phyloP scores from a whole-genome alignment of 2,329 filamentous ascomycete species.

The Whalleya microplaca region DNA sequence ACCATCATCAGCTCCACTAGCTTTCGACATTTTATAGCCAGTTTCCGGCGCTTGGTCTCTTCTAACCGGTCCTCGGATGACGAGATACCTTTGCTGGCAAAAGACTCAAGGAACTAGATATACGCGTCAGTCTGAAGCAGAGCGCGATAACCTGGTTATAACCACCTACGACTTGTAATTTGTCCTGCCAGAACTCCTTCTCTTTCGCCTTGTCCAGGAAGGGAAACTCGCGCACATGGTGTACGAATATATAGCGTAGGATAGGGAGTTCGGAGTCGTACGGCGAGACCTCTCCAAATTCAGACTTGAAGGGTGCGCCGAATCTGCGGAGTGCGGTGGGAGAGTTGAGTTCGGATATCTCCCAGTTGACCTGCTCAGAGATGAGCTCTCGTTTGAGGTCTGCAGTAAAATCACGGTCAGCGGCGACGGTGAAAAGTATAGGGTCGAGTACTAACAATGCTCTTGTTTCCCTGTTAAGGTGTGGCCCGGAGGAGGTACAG shows the following conservation, averaged over 20 bases:
- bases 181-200: slow-evolving; percentile 99
- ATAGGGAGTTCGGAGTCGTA: slow-evolving; percentile 93
- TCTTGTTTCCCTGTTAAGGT: slow-evolving; percentile 92
- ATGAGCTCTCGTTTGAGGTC: slow-evolving; percentile 97
- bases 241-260: slow-evolving; percentile 94
- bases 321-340: slow-evolving; percentile 94
- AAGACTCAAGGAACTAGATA: slow-evolving; percentile 87
- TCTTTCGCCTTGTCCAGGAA: slow-evolving; percentile 96
- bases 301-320: slow-evolving; percentile 91
- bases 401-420: slow-evolving; percentile 43
- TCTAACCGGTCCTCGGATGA: slow-evolving; percentile 95
- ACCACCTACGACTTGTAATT: slow-evolving; percentile 81
- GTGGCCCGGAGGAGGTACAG: slow-evolving; percentile 46
- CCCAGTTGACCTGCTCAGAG: slow-evolving; percentile 83
- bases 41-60: slow-evolving; percentile 91
- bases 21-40: slow-evolving; percentile 92
- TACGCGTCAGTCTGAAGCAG: slow-evolving; percentile 4
- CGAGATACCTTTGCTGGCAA: slow-evolving; percentile 95
- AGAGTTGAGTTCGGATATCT: slow-evolving; percentile 91
- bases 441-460: slow-evolving; percentile 69
- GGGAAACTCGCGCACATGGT: slow-evolving; percentile 96
- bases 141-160: background rate
- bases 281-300: slow-evolving; percentile 89
- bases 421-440: background rate
- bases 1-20: slow-evolving; percentile 99